Conservation (phyloP, 1,284 basidiomycete genomes). For the Trichosporon asahii region DNA sequence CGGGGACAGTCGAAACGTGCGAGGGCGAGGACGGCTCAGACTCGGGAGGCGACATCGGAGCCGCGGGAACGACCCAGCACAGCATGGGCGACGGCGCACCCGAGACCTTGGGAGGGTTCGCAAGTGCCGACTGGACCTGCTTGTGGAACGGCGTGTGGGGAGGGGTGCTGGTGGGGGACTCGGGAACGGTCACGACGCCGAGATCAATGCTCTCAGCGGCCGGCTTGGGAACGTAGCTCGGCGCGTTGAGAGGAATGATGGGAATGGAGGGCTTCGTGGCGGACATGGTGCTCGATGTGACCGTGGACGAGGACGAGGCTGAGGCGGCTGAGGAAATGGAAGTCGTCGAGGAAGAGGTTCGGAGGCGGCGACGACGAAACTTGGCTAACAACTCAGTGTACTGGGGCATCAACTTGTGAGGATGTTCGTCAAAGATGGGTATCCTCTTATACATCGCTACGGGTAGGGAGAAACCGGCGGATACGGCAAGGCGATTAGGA, state of each 20-base stretch:
- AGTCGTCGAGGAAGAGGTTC: neutral
- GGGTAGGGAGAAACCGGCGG: neutral
- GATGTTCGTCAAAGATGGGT: too few species aligned
- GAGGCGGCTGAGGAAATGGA: neutral
- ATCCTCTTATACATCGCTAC: neutral
- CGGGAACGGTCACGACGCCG: neutral
- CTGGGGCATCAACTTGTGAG: neutral
- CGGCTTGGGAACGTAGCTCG: constrained; percentile 5
- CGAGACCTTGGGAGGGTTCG: neutral
- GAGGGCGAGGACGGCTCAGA: neutral
- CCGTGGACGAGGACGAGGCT: neutral
- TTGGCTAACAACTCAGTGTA: neutral
- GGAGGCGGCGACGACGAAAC: constrained; percentile 5
- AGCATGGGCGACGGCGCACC: neutral
- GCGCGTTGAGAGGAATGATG: constrained; percentile 3
- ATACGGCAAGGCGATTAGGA: neutral
- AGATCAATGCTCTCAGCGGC: neutral
- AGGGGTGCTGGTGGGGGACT: neutral
- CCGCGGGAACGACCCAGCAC: constrained; percentile 7
- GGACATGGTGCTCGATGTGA: neutral
- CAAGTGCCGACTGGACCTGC: constrained; percentile 1
- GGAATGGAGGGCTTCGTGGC: neutral
- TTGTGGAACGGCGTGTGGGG: neutral
- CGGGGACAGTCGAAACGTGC: neutral
- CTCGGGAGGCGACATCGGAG: neutral